A percentile compares a stretch with the other conserved stretches of the same genome.
Evolutionary conservation across 345 rosid species (phyloP).

Genomic region (Euphorbia tirucalli): DNA sequence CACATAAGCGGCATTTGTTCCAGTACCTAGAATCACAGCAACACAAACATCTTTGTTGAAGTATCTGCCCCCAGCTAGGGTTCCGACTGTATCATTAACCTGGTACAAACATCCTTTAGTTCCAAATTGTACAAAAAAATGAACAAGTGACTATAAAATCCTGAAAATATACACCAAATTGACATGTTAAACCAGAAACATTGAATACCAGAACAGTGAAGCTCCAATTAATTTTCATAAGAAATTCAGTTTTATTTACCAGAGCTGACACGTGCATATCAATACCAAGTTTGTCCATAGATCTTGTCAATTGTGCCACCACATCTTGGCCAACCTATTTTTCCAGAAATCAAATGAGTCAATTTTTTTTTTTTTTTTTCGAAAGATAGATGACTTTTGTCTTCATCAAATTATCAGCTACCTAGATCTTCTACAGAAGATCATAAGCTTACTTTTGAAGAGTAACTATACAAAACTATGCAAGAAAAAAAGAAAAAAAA

Average conservation of each 20-base stretch:
- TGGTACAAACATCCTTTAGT: conserved; percentile 24
- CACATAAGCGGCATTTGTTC: conserved; percentile 94
- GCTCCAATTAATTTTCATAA: not conserved
- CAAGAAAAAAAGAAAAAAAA: not conserved
- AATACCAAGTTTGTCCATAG: conserved; percentile 67
- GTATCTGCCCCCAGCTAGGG: conserved; percentile 91
- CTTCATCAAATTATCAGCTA: not conserved
- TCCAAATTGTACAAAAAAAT: not conserved
- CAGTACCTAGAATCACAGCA: conserved; percentile 93
- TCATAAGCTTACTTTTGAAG: too few relatives aligned
- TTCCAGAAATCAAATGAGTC: conserved; percentile 8
- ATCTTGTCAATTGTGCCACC: conserved; percentile 70
- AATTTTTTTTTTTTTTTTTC: not conserved
- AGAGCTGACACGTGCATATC: conserved; percentile 86
- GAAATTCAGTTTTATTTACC: conserved; percentile 40
- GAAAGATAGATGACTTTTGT: not conserved
- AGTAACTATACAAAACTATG: too few relatives aligned
- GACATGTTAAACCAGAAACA: not conserved
- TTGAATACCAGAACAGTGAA: conserved; percentile 2
- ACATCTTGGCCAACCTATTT: conserved; percentile 86
- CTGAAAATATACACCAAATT: not conserved
- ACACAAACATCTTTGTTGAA: conserved; percentile 66
- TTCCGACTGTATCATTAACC: conserved; percentile 98
- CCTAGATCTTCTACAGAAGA: not conserved
- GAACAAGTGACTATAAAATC: not conserved